phyloP scores from a whole-genome alignment of 2,329 filamentous ascomycete species.

The Colletotrichum godetiae region DNA sequence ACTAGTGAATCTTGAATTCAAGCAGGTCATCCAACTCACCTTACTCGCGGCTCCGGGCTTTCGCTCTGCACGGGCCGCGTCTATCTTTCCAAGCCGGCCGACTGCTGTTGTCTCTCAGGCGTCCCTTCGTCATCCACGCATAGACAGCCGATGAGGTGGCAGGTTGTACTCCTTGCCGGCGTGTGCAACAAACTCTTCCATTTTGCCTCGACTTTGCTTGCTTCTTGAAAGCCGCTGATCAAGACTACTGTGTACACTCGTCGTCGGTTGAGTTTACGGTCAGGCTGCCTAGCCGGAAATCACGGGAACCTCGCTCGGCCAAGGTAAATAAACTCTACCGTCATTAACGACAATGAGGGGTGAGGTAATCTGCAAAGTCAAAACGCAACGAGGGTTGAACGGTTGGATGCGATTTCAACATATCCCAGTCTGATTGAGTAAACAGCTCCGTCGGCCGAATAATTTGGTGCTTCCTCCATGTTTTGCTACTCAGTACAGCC shows the following conservation, averaged over 20 bases:
- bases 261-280: not conserved
- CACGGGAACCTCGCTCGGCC: no score
- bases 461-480: not conserved
- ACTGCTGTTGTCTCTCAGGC: not conserved
- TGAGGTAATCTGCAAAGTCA: no score
- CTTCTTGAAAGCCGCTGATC: not conserved
- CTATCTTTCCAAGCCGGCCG: not conserved
- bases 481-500: not conserved
- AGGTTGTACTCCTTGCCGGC: not conserved
- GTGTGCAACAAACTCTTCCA: not conserved
- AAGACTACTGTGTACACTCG: not conserved
- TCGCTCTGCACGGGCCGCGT: not conserved
- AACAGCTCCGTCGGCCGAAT: not conserved
- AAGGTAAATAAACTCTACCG: no score
- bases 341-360: no score
- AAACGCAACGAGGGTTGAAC: no score
- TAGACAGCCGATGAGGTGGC: not conserved
- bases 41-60: not conserved
- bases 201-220: not conserved
- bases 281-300: not conserved
- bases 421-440: no score
- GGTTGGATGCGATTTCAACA: no score
- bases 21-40: not conserved
- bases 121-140: not conserved
- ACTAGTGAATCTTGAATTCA: no score